Evolutionary conservation across 768 basidiomycete species (phyloP).

Genomic region (Mycena vulgaris): DNA sequence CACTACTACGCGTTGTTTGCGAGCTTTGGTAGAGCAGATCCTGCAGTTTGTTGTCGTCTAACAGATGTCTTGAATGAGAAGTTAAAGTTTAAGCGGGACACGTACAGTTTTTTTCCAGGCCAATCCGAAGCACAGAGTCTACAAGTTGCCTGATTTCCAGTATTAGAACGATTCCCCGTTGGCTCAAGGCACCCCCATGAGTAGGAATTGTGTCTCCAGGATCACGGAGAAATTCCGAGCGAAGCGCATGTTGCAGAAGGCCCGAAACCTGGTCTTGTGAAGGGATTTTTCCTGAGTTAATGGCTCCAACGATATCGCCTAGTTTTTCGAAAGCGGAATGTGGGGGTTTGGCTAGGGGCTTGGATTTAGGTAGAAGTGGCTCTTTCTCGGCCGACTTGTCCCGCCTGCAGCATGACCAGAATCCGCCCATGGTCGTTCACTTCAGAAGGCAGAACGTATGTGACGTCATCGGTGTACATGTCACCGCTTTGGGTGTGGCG

Average conservation of each 20-base stretch:
- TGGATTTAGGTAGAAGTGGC: slow-evolving; percentile 40
- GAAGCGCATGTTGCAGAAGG: slow-evolving; percentile 45
- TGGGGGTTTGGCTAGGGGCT: slow-evolving; percentile 1
- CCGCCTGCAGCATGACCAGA: slow-evolving; percentile 36
- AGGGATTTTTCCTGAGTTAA: slow-evolving; percentile 58
- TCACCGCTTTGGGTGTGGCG: no score
- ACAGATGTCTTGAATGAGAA: not conserved
- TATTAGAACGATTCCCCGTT: slow-evolving; percentile 47
- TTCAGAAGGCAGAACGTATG: not conserved
- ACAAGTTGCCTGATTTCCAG: slow-evolving; percentile 47
- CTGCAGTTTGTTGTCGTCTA: slow-evolving; percentile 57
- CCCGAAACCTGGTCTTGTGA: slow-evolving; percentile 53
- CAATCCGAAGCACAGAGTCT: slow-evolving; percentile 52
- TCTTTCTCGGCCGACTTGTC: slow-evolving; percentile 35
- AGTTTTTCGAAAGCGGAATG: slow-evolving; percentile 48
- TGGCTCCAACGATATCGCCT: slow-evolving; percentile 52
- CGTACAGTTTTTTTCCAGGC: slow-evolving; percentile 57
- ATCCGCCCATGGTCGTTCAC: slow-evolving; percentile 31
- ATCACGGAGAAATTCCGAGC: slow-evolving; percentile 46
- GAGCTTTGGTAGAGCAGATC: slow-evolving; percentile 51
- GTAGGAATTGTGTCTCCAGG: slow-evolving; percentile 13
- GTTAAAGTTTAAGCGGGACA: not conserved
- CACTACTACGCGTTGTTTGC: slow-evolving; percentile 42
- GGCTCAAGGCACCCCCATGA: slow-evolving; percentile 48
- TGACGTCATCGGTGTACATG: no score